These are phyloP conservation scores for Mycena polygramma DNA, from an alignment of 768 basidiomycete genomes.

Conservation along the genomic window DNA sequence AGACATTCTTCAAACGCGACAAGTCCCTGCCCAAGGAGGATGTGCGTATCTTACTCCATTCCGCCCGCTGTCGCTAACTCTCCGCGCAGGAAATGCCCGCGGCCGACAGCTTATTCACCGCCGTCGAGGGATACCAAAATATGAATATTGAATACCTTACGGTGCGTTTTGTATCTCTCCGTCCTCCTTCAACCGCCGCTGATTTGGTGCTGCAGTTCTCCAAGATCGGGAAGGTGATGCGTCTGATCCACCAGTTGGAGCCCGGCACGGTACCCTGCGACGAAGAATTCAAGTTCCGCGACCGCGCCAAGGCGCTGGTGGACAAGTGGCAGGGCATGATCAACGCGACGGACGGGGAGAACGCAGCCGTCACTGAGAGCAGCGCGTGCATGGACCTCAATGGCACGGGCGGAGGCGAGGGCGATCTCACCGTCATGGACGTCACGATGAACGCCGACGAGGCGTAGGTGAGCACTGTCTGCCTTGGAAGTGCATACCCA, in stretches of 20 bases:
- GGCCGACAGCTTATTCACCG: neutral
- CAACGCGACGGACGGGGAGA: too few relatives aligned
- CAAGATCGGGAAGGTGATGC: conserved; percentile 91
- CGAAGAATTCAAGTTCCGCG: conserved; percentile 73
- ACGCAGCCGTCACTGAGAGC: too few relatives aligned
- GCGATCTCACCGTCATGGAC: too few relatives aligned
- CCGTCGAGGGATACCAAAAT: conserved; percentile 71
- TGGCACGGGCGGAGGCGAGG: too few relatives aligned
- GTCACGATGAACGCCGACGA: too few relatives aligned
- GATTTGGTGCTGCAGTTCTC: conserved; percentile 67
- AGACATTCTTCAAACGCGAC: conserved; percentile 79
- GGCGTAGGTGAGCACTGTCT: too few relatives aligned
- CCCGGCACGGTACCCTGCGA: conserved; percentile 73
- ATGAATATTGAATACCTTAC: conserved; percentile 83
- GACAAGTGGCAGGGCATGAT: conserved; percentile 73
- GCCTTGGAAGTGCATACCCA: too few relatives aligned
- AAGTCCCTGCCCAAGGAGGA: conserved; percentile 72
- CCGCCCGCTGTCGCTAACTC: too few relatives aligned
- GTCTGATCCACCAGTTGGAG: conserved; percentile 76
- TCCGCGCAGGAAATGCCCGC: conserved; percentile 64
- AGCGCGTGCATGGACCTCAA: too few relatives aligned
- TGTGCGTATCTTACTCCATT: conserved; percentile 53
- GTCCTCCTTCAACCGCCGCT: neutral
- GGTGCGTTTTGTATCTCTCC: conserved; percentile 42
- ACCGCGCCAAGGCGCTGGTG: conserved; percentile 77